Evolutionary conservation across 2,329 filamentous ascomycete genomes (phyloP).

Genomic region (Beauveria pseudobassiana): DNA sequence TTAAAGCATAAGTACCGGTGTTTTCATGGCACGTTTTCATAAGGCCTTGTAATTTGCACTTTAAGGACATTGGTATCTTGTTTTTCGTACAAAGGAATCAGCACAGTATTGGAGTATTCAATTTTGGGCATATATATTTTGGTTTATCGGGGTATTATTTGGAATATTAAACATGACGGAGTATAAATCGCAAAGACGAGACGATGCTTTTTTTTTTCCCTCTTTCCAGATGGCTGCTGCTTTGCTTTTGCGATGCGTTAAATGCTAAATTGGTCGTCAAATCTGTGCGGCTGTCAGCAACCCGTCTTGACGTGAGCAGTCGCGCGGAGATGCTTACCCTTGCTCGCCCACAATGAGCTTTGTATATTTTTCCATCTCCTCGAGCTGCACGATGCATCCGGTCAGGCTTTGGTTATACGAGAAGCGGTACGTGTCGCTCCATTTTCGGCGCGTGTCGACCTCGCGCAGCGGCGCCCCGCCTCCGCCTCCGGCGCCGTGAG

Average conservation of each 20-base stretch:
- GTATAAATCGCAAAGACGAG: background rate
- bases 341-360: constrained; percentile 52
- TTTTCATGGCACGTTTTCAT: background rate
- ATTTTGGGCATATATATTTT: constrained; percentile 11
- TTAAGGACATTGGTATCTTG: background rate
- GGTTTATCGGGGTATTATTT: constrained; percentile 4
- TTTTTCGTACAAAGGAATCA: background rate
- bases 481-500: constrained; percentile 17
- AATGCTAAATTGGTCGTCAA: constrained; percentile 10
- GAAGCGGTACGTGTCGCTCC: constrained; percentile 51
- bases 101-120: constrained; percentile 11
- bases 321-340: constrained; percentile 25
- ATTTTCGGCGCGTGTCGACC: constrained; percentile 34
- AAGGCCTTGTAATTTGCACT: background rate
- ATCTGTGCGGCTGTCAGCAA: constrained; percentile 4
- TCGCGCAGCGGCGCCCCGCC: constrained; percentile 7
- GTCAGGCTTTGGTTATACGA: constrained; percentile 46
- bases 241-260: background rate
- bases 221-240: background rate
- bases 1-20: constrained; percentile 16
- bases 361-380: constrained; percentile 47
- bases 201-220: background rate
- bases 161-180: constrained; percentile 7
- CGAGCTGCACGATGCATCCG: constrained; percentile 46
- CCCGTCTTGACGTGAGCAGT: background rate